Evolutionary conservation across 768 basidiomycete genomes (phyloP).

Genomic region (Astraeus odoratus): DNA sequence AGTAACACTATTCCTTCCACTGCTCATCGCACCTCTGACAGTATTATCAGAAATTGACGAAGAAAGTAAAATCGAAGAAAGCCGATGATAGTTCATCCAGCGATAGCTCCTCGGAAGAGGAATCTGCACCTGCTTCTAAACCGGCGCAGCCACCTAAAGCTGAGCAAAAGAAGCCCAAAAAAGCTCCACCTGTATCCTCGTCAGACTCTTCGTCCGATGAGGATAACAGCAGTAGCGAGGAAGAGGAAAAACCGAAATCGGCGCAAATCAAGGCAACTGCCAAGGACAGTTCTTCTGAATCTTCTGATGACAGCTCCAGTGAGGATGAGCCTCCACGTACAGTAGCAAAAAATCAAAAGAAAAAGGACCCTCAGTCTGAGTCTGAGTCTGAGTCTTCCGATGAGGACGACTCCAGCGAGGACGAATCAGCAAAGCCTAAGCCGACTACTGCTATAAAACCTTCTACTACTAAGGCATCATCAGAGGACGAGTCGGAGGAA

Average conservation of each 20-base stretch:
- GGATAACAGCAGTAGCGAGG: constrained; percentile 19
- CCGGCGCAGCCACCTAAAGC: background rate
- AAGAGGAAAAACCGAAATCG: constrained; percentile 23
- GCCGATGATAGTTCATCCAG: constrained; percentile 5
- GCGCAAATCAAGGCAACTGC: constrained; percentile 10
- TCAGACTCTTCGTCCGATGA: constrained; percentile 4
- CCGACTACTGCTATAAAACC: background rate
- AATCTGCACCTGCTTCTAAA: background rate
- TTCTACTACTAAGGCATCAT: background rate
- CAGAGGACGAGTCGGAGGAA: constrained; percentile 10
- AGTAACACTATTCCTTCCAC: background rate
- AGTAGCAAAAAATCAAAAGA: background rate
- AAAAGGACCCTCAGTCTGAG: background rate
- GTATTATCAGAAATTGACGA: background rate
- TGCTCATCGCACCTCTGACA: background rate
- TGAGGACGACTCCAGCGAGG: constrained; percentile 12
- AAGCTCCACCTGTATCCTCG: background rate
- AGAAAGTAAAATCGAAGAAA: background rate
- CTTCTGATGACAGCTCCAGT: constrained; percentile 11
- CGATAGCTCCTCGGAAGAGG: background rate
- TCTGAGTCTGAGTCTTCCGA: constrained; percentile 14
- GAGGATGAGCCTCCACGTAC: background rate
- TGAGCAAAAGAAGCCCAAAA: background rate
- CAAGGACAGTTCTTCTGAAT: constrained; percentile 8
- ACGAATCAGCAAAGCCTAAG: background rate